Evolutionary conservation across 2,329 filamentous ascomycete genomes (phyloP).

Genomic region (Blastomyces silverae): DNA sequence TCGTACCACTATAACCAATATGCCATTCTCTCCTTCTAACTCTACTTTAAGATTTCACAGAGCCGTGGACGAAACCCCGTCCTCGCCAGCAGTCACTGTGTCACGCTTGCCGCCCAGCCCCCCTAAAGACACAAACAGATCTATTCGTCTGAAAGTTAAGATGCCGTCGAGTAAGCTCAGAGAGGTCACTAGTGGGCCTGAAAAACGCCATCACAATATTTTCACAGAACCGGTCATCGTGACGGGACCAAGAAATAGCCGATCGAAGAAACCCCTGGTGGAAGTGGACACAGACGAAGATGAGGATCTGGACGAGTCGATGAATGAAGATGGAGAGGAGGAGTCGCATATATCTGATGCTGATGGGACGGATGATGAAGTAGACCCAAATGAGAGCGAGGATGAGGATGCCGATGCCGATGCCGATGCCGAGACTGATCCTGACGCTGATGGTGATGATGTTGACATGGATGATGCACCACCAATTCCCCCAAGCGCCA

Average conservation of each 20-base stretch:
- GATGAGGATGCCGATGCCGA: constrained; percentile 30
- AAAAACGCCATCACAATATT: constrained; percentile 34
- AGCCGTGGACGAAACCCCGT: constrained; percentile 28
- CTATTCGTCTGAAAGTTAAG: constrained; percentile 45
- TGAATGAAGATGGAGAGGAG: constrained; percentile 42
- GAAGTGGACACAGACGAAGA: constrained; percentile 45
- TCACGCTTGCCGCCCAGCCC: constrained; percentile 33
- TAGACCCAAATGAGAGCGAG: constrained; percentile 24
- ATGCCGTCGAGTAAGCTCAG: constrained; percentile 47
- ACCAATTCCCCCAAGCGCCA: constrained; percentile 32
- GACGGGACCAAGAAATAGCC: constrained; percentile 42
- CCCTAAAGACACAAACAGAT: constrained; percentile 35
- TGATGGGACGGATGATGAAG: constrained; percentile 39
- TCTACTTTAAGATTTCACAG: constrained; percentile 35
- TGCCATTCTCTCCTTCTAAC: constrained; percentile 28
- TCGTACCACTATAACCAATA: constrained; percentile 28
- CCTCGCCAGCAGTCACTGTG: constrained; percentile 33
- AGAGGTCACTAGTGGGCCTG: constrained; percentile 37
- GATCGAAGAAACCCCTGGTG: constrained; percentile 41
- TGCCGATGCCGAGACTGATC: constrained; percentile 29
- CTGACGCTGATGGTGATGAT: constrained; percentile 33
- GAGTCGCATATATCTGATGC: constrained; percentile 22
- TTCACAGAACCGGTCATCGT: constrained; percentile 44
- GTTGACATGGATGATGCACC: constrained; percentile 44
- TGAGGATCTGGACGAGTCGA: constrained; percentile 45